These are phyloP conservation scores for Paxillus involutus DNA, from an alignment of 768 basidiomycete genomes.

Conservation along the genomic window DNA sequence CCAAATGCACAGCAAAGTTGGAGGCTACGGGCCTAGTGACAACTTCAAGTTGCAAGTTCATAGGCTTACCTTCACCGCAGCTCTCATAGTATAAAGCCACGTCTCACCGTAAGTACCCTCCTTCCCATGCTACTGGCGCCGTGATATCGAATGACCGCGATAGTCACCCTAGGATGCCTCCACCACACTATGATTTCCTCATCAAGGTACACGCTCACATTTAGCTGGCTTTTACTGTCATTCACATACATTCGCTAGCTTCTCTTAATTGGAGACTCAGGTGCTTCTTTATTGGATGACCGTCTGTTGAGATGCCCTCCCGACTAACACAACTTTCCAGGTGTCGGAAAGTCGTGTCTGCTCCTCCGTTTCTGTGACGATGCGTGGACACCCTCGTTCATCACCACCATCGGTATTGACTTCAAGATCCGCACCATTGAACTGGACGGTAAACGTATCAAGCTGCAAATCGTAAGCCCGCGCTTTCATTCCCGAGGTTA, in stretches of 20 bases:
- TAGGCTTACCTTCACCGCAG: too few relatives aligned
- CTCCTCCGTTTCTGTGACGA: constrained; percentile 98
- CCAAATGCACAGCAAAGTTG: too few relatives aligned
- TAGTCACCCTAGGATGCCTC: constrained; percentile 56
- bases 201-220: constrained; percentile 64
- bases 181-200: constrained; percentile 96
- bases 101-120: neutral
- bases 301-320: neutral
- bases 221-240: constrained; percentile 4
- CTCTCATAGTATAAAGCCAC: neutral
- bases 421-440: constrained; percentile 99
- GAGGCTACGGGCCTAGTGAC: too few relatives aligned
- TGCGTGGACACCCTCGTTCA: constrained; percentile 98
- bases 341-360: constrained; percentile 97
- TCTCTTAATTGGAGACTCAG: constrained; percentile 94
- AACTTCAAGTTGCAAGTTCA: too few relatives aligned
- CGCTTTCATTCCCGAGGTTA: neutral
- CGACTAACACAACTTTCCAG: constrained; percentile 37
- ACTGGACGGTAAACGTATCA: constrained; percentile 95
- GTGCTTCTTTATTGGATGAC: constrained; percentile 36
- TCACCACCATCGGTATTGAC: constrained; percentile 99
- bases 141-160: neutral
- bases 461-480: constrained; percentile 90
- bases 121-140: neutral
- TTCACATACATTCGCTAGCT: constrained; percentile 48